Evolutionary conservation across 495 filamentous ascomycete species (phyloP), one percentile per base, ranked within the genome.

Genomic region (Hypoxylon lenormandii): DNA sequence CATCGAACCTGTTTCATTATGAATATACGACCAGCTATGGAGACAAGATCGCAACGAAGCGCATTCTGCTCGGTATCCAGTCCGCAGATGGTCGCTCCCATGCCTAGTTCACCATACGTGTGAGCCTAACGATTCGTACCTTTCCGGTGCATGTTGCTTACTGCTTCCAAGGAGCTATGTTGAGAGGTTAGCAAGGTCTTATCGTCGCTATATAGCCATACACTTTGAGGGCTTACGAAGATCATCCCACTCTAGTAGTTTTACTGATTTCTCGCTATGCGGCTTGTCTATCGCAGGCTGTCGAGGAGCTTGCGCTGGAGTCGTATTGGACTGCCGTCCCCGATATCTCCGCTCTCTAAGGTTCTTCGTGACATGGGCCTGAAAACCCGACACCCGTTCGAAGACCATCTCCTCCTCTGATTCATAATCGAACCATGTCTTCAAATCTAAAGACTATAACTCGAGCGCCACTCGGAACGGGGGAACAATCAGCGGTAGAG

Each of bases 1-100:
- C 13, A 42, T 16, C 53, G 8, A 68, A 79, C 77, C 74, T 10
- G 79, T 80, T 59, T 85, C 82, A 61, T 84, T 85, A 59, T 85
- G 83, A 4, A 83, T 30, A 62, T 82, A 80, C 12, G 62, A 61
- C 68, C 76, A 78, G 56, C 79, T 82, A 15, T 45, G 43, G 4
- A 84, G 60, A 43, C 75, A 82, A 18, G 63, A 70, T 46, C 40
- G 28, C 21, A 77, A 40, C 5, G 80, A 83, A 45, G 43, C 49
- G 30, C 51, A 64, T 47, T 65, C 66, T 45, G 60, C 26, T 42
- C 74, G 37, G 22, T 70, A 70, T 28, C 66, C 66, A 3, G 66
- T 70, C 2, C 66, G 48, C 10, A 70, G 12, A 19, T 70, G 54
- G 8, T 70, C 66, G 36, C 66, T 64, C 18, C 66, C 66, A 12